Evolutionary conservation across 2,329 filamentous ascomycete genomes (phyloP), one percentile per base, ranked within the genome.

Genomic region (Xylariaceae sp.): DNA sequence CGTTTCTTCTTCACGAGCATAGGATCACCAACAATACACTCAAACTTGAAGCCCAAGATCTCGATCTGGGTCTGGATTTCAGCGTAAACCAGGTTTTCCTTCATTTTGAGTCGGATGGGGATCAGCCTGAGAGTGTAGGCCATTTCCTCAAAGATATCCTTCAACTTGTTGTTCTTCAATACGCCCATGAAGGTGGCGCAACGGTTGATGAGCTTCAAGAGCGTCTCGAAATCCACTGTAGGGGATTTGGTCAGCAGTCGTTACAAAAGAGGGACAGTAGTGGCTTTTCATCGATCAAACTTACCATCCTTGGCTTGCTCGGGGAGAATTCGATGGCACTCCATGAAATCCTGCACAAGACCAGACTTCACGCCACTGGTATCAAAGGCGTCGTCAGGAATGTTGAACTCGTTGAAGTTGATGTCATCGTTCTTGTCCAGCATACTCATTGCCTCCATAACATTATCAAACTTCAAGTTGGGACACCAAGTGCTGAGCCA

Each of bases 401-500:
- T 58, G 35, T 55, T 23, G 53, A 53, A 56, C 5, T 15, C 42
- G 8, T 56, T 56, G 44, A 5, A 39, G 1, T 11, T 44, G 10
- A 50, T 23, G 13, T 51, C n/a, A 17, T 51, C 11, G 37, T 58
- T 50, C 6, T 53, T n/a, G 13, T 47, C 45, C 9, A 52, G 49
- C 2, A 54, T 17, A 50, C 52, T 15, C 18, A 64, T 60, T 1
- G 17, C 42, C 15, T 58, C 49, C 15, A 67, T 59, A 9, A 66
- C 50, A 10, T 62, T 49, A 1, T 11, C 7, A 8, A 63, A 53
- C 5, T 61, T 44, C 57, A 65, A 61, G 23, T 47, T 2, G 35
- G 67, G 65, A 48, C 60, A 66, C 64, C 66, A 69, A 39, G 54
- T 61, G 1, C 53, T 30, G 7, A 67, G 13, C 67, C 69, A 71